These are phyloP conservation scores for Naganishia kalamii DNA, from an alignment of 768 basidiomycete species.

Conservation along the genomic window DNA sequence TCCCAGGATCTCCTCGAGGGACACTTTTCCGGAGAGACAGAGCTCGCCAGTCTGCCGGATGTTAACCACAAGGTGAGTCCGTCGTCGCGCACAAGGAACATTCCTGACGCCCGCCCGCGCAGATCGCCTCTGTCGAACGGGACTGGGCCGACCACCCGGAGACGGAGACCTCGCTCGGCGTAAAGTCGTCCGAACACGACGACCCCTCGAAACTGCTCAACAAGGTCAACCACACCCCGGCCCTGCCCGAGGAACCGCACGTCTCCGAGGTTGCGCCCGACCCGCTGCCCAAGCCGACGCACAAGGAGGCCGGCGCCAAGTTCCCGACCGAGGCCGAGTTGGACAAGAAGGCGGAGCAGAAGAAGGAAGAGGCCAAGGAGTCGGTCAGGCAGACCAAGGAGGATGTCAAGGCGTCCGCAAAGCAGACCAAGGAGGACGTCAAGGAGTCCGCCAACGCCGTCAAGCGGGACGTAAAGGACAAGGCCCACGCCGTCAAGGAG, in stretches of 20 bases:
- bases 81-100: background rate
- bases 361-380: slow-evolving; percentile 50
- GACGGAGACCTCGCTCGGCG: slow-evolving; percentile 10
- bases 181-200: slow-evolving; percentile 1
- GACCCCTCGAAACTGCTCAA: background rate
- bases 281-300: slow-evolving; percentile 26
- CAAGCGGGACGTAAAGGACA: slow-evolving; percentile 41
- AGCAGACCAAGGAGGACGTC: slow-evolving; percentile 45
- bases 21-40: slow-evolving; percentile 45
- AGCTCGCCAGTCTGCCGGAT: slow-evolving; percentile 45
- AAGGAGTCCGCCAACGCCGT: slow-evolving; percentile 19
- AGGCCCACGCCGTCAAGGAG: slow-evolving; percentile 44
- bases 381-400: slow-evolving; percentile 55
- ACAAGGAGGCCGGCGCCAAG: slow-evolving; percentile 16
- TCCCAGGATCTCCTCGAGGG: slow-evolving; percentile 62
- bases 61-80: slow-evolving; percentile 49
- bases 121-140: slow-evolving; percentile 54
- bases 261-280: slow-evolving; percentile 32
- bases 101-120: background rate
- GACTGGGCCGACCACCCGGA: slow-evolving; percentile 53
- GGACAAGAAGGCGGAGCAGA: background rate
- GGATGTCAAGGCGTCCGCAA: too few species aligned
- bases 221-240: slow-evolving; percentile 28
- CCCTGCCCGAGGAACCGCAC: slow-evolving; percentile 26
- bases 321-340: slow-evolving; percentile 5